Base-by-base conservation (phyloP, 2,329 filamentous ascomycete species). In the Phialocephala sp. region DNA sequence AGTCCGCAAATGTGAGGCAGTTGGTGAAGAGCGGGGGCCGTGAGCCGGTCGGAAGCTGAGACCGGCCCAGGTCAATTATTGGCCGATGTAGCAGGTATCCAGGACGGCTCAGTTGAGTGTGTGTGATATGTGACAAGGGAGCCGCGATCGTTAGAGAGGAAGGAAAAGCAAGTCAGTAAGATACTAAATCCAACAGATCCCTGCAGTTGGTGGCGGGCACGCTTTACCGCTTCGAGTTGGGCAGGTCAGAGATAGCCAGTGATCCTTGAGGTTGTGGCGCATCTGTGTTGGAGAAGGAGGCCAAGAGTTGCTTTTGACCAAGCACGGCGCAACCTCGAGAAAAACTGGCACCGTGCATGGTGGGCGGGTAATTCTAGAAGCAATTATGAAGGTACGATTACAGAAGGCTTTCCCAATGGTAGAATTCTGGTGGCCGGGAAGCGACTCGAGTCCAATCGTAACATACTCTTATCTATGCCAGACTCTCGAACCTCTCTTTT, bases 401-500 rank as follows among this genome's bases (percentile, higher is more conserved):
- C 8, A 18, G 32, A 4, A 59, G 41, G 8, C 41, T 22, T 32
- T 32, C 27, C 27, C 6, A 32, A 32, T 32, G 27, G 27, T 32
- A 32, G 37, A 15, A 43, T 59, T 59, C 24, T 32, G 37, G 37
- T 32, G 36, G 57, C 24, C 14, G 57, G 57, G 24, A 43, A 43
- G 15, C 11, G 37, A 18, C 32, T 2, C 15, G 18, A 41, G 12
- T 37, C 41, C 18, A 24, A 18, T 47, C 41, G 4, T 41, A 32
- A 18, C 39, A 45, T 5, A 39, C 37, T 60, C 39, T 47, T 35
- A 35, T n/a, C 59, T 75, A 81, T 57, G 71, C 75, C 79, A 90
- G 79, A 76, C 79, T 83, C 73, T 87, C 86, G 72, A 87, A 91
- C 69, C 89, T 81, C 75, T 90, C 87, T 72, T 89, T 83, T 1